A percentile compares a stretch with the other conserved stretches of the same genome.
Evolutionary conservation across 495 filamentous ascomycete genomes (phyloP).

Genomic region (Aspergillus sclerotiicarbonarius): DNA sequence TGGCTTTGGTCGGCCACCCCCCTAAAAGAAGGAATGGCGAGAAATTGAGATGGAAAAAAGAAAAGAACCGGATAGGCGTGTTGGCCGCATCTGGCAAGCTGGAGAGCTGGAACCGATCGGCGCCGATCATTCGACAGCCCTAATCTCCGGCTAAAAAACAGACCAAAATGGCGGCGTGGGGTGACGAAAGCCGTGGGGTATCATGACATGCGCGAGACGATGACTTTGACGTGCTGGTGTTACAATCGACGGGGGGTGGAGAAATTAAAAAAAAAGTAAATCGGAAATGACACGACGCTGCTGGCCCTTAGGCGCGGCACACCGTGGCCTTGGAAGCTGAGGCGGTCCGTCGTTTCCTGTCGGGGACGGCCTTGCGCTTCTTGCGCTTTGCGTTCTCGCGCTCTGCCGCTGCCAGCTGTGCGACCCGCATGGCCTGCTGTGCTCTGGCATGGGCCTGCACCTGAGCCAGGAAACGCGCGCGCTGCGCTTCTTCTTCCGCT

Average conservation of each 20-base stretch:
- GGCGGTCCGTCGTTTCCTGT: conserved; percentile 36
- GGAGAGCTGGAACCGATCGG: neutral
- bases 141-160: conserved; percentile 8
- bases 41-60: neutral
- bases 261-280: neutral
- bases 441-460: conserved; percentile 48
- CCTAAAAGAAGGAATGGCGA: conserved; percentile 1
- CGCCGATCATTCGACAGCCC: conserved; percentile 15
- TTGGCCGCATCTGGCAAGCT: conserved; percentile 11
- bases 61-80: conserved; percentile 1
- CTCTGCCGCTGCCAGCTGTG: conserved; percentile 35
- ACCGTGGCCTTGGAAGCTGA: conserved; percentile 21
- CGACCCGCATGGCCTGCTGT: conserved; percentile 39
- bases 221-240: conserved; percentile 2
- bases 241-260: conserved; percentile 1
- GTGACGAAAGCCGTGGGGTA: conserved; percentile 9
- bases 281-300: neutral
- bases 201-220: conserved; percentile 6
- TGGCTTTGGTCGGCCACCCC: conserved; percentile 4
- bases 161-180: conserved; percentile 2
- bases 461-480: conserved; percentile 44
- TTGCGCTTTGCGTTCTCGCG: conserved; percentile 38
- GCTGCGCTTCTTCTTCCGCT: conserved; percentile 41
- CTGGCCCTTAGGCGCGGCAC: conserved; percentile 15
- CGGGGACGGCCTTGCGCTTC: conserved; percentile 37